These are phyloP conservation scores for Copromyces sp. DNA, from an alignment of 495 filamentous ascomycete species.

Conservation along the genomic window DNA sequence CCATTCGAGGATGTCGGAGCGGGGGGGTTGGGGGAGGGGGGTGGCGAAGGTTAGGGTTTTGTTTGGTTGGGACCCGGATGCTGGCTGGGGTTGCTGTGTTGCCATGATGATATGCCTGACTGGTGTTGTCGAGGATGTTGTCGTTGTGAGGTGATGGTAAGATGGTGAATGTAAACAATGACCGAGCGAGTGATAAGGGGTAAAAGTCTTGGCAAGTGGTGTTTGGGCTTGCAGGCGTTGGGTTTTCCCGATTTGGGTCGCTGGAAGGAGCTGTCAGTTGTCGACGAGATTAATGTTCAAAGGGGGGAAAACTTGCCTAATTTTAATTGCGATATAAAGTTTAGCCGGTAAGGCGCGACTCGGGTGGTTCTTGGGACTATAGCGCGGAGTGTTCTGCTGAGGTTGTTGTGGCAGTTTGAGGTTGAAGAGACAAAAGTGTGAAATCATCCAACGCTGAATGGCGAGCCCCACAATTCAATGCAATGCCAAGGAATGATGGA, in stretches of 20 bases:
- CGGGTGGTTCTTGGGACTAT: background rate
- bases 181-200: background rate
- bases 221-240: background rate
- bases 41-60: constrained; percentile 18
- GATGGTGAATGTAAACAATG: background rate
- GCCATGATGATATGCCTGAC: background rate
- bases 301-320: background rate
- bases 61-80: background rate
- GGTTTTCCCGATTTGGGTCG: background rate
- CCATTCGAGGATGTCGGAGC: constrained; percentile 30
- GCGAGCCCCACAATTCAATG: background rate
- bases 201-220: background rate
- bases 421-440: background rate
- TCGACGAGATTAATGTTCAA: background rate
- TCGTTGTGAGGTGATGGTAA: background rate
- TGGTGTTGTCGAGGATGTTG: background rate
- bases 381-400: background rate
- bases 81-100: background rate
- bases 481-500: background rate
- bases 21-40: constrained; percentile 23
- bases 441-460: background rate
- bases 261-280: background rate
- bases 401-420: background rate
- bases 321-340: background rate
- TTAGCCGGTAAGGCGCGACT: background rate